phyloP scores from a whole-genome alignment of 192 early-diverging fungal species.

The Oehlia diaphana region DNA sequence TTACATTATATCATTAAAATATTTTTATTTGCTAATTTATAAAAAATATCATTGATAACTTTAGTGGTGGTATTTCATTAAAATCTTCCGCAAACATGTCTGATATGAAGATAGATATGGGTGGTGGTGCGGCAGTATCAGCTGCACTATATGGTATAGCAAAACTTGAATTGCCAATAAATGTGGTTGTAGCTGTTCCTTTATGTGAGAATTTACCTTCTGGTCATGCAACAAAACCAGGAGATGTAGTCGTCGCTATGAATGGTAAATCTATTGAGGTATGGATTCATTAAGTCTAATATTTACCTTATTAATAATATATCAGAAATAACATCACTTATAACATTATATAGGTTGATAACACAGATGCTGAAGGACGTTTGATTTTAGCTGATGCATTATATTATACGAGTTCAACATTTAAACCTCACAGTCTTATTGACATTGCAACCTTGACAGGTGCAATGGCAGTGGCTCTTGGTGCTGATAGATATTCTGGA shows the following conservation, averaged over 20 bases:
- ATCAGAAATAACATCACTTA: neutral
- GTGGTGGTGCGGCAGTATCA: conserved; percentile 81
- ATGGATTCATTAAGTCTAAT: neutral
- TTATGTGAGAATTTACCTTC: conserved; percentile 93
- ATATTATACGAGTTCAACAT: conserved; percentile 73
- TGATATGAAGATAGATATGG: conserved; percentile 96
- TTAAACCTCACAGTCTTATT: conserved; percentile 67
- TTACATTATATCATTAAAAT: conserved; percentile 1
- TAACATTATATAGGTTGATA: conserved; percentile 52
- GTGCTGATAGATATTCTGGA: conserved; percentile 73
- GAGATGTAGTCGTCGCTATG: conserved; percentile 87
- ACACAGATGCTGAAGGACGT: conserved; percentile 90
- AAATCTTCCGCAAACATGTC: conserved; percentile 88
- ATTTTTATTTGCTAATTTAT: neutral
- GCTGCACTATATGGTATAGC: conserved; percentile 77
- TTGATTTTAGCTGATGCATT: conserved; percentile 91
- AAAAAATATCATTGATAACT: neutral
- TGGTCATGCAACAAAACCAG: conserved; percentile 84
- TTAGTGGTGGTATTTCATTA: conserved; percentile 80
- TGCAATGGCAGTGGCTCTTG: conserved; percentile 92
- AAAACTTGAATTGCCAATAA: conserved; percentile 75
- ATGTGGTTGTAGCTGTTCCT: conserved; percentile 83
- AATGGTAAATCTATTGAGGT: conserved; percentile 90
- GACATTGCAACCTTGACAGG: conserved; percentile 94
- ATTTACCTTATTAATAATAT: conserved; percentile 16